These are phyloP conservation scores for Aurinia saxatilis DNA, from an alignment of 345 rosid genomes.

Conservation along the genomic window DNA sequence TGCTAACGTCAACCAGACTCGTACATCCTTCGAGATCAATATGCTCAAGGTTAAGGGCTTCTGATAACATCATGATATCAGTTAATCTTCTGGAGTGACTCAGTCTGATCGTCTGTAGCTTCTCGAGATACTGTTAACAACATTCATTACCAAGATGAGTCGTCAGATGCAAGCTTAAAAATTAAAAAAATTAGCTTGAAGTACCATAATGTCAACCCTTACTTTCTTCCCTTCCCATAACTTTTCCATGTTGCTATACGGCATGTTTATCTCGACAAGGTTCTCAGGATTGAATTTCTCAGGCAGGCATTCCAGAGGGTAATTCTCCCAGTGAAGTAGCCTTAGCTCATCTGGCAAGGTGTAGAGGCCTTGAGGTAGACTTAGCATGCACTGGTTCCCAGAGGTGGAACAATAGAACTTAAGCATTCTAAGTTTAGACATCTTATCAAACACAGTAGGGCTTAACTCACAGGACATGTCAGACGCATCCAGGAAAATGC, in stretches of 20 bases:
- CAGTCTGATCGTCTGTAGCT: not conserved
- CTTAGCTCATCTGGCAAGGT: conserved; percentile 18
- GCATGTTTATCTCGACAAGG: conserved; percentile 22
- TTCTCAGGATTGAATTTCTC: not conserved
- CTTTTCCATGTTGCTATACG: conserved; percentile 9
- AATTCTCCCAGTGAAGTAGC: conserved; percentile 21
- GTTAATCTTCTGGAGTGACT: not conserved
- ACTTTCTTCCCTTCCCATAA: conserved; percentile 22
- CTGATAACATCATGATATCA: conserved; percentile 1
- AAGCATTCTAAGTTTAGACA: conserved; percentile 16
- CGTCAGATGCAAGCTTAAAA: not conserved
- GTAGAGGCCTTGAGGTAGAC: not conserved
- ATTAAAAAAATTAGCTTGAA: not conserved
- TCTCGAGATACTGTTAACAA: conserved; percentile 9
- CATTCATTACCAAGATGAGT: not conserved
- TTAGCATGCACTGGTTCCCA: not conserved
- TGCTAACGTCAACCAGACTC: conserved; percentile 9
- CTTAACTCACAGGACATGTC: not conserved
- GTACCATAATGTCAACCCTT: not conserved
- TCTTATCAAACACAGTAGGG: not conserved
- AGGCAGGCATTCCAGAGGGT: conserved; percentile 15
- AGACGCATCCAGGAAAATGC: conserved; percentile 16
- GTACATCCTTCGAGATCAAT: too few species aligned
- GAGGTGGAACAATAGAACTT: conserved; percentile 3
- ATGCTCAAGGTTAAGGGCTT: conserved; percentile 8